A percentile compares a stretch with the other conserved stretches of the same genome.
Conservation (phyloP, 225 moss, liverwort and hornwort species). For the Sphagnum tenellum region DNA sequence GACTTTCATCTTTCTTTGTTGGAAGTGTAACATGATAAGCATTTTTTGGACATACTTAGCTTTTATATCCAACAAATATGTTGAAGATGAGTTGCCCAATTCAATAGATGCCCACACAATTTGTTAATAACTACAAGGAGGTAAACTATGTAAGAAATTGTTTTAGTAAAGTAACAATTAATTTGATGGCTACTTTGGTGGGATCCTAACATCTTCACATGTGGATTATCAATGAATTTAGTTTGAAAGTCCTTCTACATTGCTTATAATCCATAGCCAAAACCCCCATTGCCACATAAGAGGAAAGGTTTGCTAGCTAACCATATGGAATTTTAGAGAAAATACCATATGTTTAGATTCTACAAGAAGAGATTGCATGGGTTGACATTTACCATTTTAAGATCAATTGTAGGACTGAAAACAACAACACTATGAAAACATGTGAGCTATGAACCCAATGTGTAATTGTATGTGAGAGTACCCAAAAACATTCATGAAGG, state of each 20-base stretch:
- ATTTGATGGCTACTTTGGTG: conserved; percentile 7
- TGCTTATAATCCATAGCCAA: conserved; percentile 18
- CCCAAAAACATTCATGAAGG: conserved; percentile 34
- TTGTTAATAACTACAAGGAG: no score
- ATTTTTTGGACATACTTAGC: no score
- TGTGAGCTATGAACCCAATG: not conserved
- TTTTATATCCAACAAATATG: no score
- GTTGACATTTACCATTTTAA: not conserved
- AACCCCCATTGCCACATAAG: not conserved
- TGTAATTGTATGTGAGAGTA: not conserved
- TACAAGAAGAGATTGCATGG: not conserved
- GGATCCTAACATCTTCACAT: conserved; percentile 24
- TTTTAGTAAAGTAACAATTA: no score
- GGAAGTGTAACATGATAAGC: no score
- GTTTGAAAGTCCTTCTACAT: conserved; percentile 47
- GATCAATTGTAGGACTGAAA: not conserved
- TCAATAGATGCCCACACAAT: no score
- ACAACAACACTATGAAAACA: not conserved
- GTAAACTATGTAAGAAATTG: no score
- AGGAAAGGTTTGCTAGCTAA: not conserved
- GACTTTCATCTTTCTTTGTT: no score
- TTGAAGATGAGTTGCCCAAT: no score
- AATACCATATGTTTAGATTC: not conserved
- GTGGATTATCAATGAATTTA: conserved; percentile 33
- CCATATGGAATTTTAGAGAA: not conserved